These are phyloP conservation scores for Violaceomyces palustris DNA, from an alignment of 1,284 basidiomycete genomes.

Conservation along the genomic window DNA sequence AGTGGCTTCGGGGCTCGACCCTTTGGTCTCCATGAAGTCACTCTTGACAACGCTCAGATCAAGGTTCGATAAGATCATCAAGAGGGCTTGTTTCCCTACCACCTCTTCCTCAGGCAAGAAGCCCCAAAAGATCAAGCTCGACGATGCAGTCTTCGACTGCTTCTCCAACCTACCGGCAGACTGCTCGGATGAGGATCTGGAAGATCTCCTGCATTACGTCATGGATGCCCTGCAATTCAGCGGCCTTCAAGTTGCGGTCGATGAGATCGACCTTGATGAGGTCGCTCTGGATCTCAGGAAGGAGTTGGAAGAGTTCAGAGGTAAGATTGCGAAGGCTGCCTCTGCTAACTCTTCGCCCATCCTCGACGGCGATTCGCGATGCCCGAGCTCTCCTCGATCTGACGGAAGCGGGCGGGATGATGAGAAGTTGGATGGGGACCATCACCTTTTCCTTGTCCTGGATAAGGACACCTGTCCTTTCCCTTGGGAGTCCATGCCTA, in stretches of 20 bases:
- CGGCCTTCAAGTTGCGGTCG: conserved; percentile 78
- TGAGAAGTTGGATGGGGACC: conserved; percentile 59
- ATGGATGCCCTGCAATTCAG: conserved; percentile 90
- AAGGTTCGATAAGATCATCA: conserved; percentile 24
- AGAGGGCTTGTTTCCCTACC: conserved; percentile 58
- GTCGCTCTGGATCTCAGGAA: conserved; percentile 55
- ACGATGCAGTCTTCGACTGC: conserved; percentile 73
- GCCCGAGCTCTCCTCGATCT: too few relatives aligned
- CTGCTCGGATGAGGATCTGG: conserved; percentile 78
- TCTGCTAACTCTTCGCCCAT: too few relatives aligned
- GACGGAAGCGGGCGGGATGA: conserved; percentile 55
- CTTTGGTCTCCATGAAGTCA: too few relatives aligned
- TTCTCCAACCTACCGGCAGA: conserved; percentile 77
- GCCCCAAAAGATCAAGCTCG: conserved; percentile 58
- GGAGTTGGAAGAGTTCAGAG: conserved; percentile 38
- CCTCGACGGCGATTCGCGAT: too few relatives aligned
- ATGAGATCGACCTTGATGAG: conserved; percentile 87
- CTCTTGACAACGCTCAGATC: too few relatives aligned
- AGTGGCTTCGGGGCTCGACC: too few relatives aligned
- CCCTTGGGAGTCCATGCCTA: conserved; percentile 94
- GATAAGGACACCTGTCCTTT: conserved; percentile 84
- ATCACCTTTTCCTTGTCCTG: conserved; percentile 82
- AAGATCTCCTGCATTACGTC: conserved; percentile 89
- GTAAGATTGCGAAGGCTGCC: conserved; percentile 11
- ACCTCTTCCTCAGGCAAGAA: conserved; percentile 14